Conservation (phyloP, 108 stramenopile species). For the Poteriospumella lacustris region DNA sequence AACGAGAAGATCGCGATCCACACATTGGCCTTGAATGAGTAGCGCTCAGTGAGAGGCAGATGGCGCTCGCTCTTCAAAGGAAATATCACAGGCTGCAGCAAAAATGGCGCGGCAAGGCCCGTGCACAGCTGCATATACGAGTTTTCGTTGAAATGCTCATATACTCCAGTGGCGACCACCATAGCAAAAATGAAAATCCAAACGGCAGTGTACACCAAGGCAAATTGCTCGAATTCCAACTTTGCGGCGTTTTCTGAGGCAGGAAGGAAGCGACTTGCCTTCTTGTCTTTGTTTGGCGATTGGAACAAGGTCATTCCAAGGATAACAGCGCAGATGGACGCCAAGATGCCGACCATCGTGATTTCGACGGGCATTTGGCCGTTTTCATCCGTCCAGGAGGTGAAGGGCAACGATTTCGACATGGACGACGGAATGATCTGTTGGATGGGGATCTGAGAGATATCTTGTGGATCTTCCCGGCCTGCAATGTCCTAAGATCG, state of each 20-base stretch:
- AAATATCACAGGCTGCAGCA: conserved; percentile 71
- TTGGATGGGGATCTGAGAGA: too few species aligned
- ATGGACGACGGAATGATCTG: too few species aligned
- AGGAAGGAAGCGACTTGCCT: neutral
- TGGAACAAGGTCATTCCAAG: neutral
- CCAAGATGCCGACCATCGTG: neutral
- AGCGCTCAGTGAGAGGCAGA: conserved; percentile 66
- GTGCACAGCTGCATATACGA: conserved; percentile 66
- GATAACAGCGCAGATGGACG: neutral
- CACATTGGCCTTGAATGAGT: conserved; percentile 79
- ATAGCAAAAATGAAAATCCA: conserved; percentile 72
- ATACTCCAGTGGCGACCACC: conserved; percentile 69
- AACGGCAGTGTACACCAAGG: conserved; percentile 64
- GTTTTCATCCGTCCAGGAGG: too few species aligned
- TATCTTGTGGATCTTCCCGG: too few species aligned
- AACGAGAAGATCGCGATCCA: conserved; percentile 82
- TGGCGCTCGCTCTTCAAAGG: conserved; percentile 63
- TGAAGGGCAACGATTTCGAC: too few species aligned
- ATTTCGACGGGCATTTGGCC: neutral
- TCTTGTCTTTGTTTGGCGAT: neutral
- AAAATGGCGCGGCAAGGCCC: conserved; percentile 68
- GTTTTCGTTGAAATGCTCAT: conserved; percentile 71
- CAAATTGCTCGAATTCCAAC: conserved; percentile 45
- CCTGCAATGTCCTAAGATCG: too few species aligned
- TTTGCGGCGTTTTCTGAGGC: neutral